Conservation (phyloP, 768 basidiomycete genomes). For the Lactarius deliciosus region DNA sequence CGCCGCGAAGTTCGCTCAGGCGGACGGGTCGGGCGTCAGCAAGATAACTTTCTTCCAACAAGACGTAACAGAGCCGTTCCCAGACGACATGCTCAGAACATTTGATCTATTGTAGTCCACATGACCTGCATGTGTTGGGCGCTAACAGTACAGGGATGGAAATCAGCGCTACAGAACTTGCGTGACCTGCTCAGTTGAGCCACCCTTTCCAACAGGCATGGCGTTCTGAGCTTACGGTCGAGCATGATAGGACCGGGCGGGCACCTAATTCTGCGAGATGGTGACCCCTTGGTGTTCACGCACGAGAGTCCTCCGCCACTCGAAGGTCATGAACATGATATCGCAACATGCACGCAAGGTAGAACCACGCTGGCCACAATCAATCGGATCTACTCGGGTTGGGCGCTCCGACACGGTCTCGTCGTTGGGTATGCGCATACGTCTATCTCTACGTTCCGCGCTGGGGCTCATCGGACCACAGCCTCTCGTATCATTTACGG, state of each 20-base stretch:
- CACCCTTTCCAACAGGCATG: not conserved
- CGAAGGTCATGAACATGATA: not conserved
- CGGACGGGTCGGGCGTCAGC: not conserved
- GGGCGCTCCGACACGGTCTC: not conserved
- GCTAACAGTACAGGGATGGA: constrained; percentile 6
- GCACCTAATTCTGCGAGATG: not conserved
- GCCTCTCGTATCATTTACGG: not conserved
- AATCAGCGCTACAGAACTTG: constrained; percentile 4
- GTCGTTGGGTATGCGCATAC: not conserved
- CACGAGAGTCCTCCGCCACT: not conserved
- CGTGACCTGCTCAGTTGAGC: constrained; percentile 6
- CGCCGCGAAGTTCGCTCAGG: not conserved
- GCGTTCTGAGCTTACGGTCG: not conserved
- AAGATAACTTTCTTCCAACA: constrained; percentile 8
- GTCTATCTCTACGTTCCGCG: not conserved
- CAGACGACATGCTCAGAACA: constrained; percentile 10
- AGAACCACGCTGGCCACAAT: not conserved
- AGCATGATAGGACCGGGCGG: not conserved
- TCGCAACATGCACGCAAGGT: not conserved
- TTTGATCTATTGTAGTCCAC: constrained; percentile 17
- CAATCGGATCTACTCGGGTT: not conserved
- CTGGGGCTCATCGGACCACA: not conserved
- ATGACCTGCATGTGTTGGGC: not conserved
- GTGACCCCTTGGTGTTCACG: not conserved
- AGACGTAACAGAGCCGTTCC: constrained; percentile 9